A percentile compares a stretch with the other conserved stretches of the same genome.
Evolutionary conservation across 768 basidiomycete species (phyloP).

Genomic region (Pholiota microspora): DNA sequence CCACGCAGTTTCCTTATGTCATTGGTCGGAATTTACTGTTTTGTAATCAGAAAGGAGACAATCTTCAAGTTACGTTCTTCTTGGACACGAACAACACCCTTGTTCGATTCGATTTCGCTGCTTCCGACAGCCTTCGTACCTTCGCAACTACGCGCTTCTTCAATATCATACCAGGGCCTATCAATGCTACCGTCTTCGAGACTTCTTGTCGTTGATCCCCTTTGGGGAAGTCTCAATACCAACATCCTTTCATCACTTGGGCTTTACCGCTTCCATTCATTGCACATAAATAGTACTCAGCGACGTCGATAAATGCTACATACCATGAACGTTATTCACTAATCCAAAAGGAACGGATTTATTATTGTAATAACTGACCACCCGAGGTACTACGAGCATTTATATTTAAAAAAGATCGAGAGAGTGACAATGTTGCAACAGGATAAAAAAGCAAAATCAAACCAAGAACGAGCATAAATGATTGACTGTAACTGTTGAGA

Average conservation of each 20-base stretch:
- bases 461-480: constrained; percentile 16
- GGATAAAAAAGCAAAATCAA: constrained; percentile 4
- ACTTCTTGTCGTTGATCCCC: constrained; percentile 16
- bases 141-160: constrained; percentile 30
- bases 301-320: too few species aligned
- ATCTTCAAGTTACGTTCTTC: constrained; percentile 20
- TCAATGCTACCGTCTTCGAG: constrained; percentile 24
- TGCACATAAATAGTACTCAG: too few species aligned
- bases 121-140: constrained; percentile 23
- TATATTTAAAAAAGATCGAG: background rate
- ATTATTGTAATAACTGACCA: constrained; percentile 9
- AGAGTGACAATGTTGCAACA: constrained; percentile 3
- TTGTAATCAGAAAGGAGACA: constrained; percentile 8
- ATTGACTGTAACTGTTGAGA: constrained; percentile 5
- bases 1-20: background rate
- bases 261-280: too few species aligned
- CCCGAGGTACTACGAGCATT: constrained; percentile 2
- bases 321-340: too few species aligned
- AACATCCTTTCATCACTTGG: too few species aligned
- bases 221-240: too few species aligned
- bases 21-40: background rate
- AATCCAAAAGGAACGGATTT: background rate
- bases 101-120: constrained; percentile 27
- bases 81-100: constrained; percentile 24
- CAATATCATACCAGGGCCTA: constrained; percentile 25